Evolutionary conservation across 371 early-diverging fungal genomes (phyloP).

Genomic region (Basidiobolus meristosporus): DNA sequence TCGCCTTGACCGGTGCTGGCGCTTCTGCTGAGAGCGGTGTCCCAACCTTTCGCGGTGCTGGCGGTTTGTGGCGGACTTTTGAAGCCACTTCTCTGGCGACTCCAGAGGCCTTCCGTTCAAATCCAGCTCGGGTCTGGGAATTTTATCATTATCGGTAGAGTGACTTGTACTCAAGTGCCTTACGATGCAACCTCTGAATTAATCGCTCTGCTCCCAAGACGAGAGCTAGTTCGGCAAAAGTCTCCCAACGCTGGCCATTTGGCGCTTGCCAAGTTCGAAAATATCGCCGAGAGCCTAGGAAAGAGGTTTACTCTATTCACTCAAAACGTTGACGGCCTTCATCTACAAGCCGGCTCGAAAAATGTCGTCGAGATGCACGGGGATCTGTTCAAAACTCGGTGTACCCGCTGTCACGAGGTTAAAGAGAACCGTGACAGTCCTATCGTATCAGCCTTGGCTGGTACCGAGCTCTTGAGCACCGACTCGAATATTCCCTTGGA

Average conservation of each 20-base stretch:
- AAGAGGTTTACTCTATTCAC: conserved; percentile 22
- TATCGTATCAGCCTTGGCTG: conserved; percentile 2
- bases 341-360: conserved; percentile 30
- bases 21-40: conserved; percentile 50
- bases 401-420: conserved; percentile 30
- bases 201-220: no score
- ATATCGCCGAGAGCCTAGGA: no score
- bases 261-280: conserved; percentile 21
- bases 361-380: conserved; percentile 73
- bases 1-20: no score
- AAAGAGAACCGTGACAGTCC: conserved; percentile 2
- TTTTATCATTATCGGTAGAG: no score
- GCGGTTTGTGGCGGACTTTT: conserved; percentile 20
- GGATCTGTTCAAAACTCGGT: conserved; percentile 46
- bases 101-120: no score
- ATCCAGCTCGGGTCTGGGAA: no score
- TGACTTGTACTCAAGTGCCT: no score
- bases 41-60: conserved; percentile 75
- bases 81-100: no score
- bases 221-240: no score
- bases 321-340: conserved; percentile 83
- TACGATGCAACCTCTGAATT: no score
- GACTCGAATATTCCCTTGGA: conserved; percentile 2
- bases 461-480: not conserved
- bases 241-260: conserved; percentile 52